Base-by-base conservation (phyloP, 805 yeast species). In the Candida railenensis region DNA sequence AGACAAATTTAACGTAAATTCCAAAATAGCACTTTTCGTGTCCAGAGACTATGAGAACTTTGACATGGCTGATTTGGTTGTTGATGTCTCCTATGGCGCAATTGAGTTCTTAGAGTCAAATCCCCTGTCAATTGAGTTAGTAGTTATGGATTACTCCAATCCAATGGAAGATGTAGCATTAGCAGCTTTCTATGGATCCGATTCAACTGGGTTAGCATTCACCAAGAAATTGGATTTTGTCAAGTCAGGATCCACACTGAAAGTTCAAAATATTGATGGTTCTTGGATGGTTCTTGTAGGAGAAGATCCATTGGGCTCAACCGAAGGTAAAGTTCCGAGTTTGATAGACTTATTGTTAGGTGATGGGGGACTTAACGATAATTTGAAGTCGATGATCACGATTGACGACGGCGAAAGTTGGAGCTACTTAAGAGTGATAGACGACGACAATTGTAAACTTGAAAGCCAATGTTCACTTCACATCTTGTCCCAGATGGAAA, bases 121-220 rank as follows among this genome's bases (percentile, higher is more conserved):
- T 4, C 65, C 67, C 0, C 67, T 61, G 60, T 63, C 74, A 2
- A 47, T 72, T 34, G 65, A 68, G 42, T 15, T 71, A 12, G 46
- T 61, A 16, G 60, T 67, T 7, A 46, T 56, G 50, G 63, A 55
- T 28, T 57, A 51, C 44, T 49, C 61, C 12, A 50, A 49, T 30
- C 20, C 41, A 3, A 40, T 46, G 18, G 45, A 48, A 22, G 21
- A 44, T n/a, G 46, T 43, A 19, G 43, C 56, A 2, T 46, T 52
- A 5, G 61, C 76, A 1, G 70, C 74, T 12, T 46, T 80, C 7
- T 78, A 72, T 51, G 59, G 72, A n/a, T 77, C 83, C 3, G 83
- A 82, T 52, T 81, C 87, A 2, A 63, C 78, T 11, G 89, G 90
- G 1, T 60, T 78, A 28, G 70, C 66, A 45, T 83, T 80, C 58